Conservation (phyloP, 257 asterid genomes). For the Nicotiana sylvestris region DNA sequence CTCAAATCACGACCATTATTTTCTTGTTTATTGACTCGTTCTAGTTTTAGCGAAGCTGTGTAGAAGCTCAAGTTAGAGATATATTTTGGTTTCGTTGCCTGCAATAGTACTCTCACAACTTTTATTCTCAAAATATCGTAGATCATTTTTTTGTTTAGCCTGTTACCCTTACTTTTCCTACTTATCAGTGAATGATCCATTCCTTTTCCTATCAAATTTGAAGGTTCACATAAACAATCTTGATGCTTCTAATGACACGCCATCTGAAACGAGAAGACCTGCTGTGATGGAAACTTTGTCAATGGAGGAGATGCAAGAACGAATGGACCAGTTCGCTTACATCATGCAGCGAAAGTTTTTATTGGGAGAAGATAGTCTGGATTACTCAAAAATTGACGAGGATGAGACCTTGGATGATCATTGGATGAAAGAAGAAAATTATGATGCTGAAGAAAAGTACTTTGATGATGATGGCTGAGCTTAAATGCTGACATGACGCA, state of each 20-base stretch:
- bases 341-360: constrained; percentile 88
- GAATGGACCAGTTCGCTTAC: constrained; percentile 63
- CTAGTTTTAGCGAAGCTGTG: neutral
- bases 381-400: constrained; percentile 75
- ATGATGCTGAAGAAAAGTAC: constrained; percentile 94
- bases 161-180: neutral
- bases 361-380: constrained; percentile 78
- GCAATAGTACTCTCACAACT: neutral
- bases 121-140: neutral
- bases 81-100: neutral
- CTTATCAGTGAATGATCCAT: neutral
- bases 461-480: constrained; percentile 55
- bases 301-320: constrained; percentile 64
- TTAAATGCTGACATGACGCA: neutral
- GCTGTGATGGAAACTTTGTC: constrained; percentile 36
- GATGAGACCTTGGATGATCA: constrained; percentile 87
- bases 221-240: constrained; percentile 23
- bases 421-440: constrained; percentile 80
- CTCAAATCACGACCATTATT: neutral
- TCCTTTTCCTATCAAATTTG: neutral
- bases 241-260: constrained; percentile 18
- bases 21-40: neutral
- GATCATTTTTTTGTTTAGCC: neutral
- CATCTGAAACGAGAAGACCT: constrained; percentile 19
- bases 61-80: neutral